Conservation (phyloP, 2,329 filamentous ascomycete genomes). For the Escovopsis sp. region DNA sequence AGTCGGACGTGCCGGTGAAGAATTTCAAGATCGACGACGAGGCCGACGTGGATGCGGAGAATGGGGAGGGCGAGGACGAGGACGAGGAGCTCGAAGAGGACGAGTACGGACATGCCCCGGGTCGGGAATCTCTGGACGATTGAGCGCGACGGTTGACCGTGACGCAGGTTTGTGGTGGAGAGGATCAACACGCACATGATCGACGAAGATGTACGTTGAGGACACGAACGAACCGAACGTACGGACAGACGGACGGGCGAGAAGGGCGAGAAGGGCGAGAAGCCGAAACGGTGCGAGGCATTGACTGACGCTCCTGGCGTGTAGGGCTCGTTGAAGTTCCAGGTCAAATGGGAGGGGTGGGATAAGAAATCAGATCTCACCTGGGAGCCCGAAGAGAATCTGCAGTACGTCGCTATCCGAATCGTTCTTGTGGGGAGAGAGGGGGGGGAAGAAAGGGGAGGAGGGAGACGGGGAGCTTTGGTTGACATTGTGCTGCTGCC, state of each 20-base stretch:
- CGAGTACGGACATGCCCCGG: slow-evolving; percentile 17
- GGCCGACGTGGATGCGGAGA: slow-evolving; percentile 8
- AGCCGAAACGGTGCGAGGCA: too few relatives aligned
- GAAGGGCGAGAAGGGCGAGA: too few relatives aligned
- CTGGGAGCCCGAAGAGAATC: slow-evolving; percentile 65
- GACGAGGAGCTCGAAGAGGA: slow-evolving; percentile 23
- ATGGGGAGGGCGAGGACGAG: slow-evolving; percentile 16
- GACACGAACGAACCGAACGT: too few relatives aligned
- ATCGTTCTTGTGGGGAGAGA: too few relatives aligned
- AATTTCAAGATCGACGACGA: slow-evolving; percentile 4
- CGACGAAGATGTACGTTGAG: slow-evolving; percentile 34
- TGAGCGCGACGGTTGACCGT: not conserved
- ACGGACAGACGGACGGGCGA: too few relatives aligned
- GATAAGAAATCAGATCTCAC: slow-evolving; percentile 55
- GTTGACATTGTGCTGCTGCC: not conserved
- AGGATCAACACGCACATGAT: slow-evolving; percentile 54
- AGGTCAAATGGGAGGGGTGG: slow-evolving; percentile 73
- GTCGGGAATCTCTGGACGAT: slow-evolving; percentile 13
- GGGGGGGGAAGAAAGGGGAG: too few relatives aligned
- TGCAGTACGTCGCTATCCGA: slow-evolving; percentile 12
- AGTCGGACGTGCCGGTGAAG: slow-evolving; percentile 4
- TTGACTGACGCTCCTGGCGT: slow-evolving; percentile 2
- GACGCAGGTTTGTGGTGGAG: slow-evolving; percentile 57
- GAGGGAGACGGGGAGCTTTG: too few relatives aligned
- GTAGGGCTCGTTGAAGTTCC: slow-evolving; percentile 41